A percentile compares a stretch with the other conserved stretches of the same genome.
These are phyloP conservation scores for Apiotrichum laibachii DNA, from an alignment of 1,284 basidiomycete species.

Conservation along the genomic window DNA sequence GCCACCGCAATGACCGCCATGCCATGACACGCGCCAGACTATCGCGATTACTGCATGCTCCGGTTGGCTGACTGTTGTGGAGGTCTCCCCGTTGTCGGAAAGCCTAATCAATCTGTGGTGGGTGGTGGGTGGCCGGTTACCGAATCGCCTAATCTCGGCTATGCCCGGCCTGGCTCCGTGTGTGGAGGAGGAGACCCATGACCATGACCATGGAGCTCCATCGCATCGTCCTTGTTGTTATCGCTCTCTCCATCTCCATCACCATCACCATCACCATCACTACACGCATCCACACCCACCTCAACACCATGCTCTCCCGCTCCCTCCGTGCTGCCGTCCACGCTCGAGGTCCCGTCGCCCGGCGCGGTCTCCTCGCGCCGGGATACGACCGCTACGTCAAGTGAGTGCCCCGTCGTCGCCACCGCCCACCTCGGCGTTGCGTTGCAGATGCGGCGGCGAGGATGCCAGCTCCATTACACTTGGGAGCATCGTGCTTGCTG, in stretches of 20 bases:
- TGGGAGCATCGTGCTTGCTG: no score
- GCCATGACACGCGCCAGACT: no score
- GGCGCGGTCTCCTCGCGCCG: conserved; percentile 11
- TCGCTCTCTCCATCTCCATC: no score
- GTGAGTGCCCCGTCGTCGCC: conserved; percentile 1
- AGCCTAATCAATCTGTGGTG: not conserved
- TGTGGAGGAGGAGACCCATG: not conserved
- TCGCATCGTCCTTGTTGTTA: no score
- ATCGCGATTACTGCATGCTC: no score
- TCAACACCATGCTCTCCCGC: not conserved
- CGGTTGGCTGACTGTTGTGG: no score
- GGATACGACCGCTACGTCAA: conserved; percentile 9
- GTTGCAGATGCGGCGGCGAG: not conserved
- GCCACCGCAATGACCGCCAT: no score
- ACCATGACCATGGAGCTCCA: not conserved
- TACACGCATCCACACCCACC: not conserved
- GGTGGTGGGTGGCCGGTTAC: no score
- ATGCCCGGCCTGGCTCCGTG: not conserved
- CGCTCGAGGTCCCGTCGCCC: not conserved
- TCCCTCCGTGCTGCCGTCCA: not conserved
- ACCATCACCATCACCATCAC: no score
- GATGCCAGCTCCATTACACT: not conserved
- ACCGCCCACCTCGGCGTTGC: not conserved
- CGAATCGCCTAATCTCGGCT: not conserved
- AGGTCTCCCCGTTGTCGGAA: not conserved